Base-by-base conservation (phyloP, 805 yeast genomes). In the Candida pseudoglaebosa region DNA sequence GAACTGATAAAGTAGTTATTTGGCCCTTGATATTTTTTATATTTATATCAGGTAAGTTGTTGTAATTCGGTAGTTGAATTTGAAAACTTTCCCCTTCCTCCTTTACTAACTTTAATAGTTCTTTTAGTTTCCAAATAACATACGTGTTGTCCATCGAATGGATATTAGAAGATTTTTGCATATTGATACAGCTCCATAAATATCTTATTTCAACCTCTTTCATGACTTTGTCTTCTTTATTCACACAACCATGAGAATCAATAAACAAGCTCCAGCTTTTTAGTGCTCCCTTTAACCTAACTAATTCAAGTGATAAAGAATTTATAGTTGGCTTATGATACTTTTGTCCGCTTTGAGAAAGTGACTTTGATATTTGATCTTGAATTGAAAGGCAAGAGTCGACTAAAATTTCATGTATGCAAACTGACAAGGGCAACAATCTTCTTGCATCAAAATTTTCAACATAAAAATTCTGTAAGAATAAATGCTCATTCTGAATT, bases 1-100 rank as follows among this genome's bases (percentile, higher is more conserved):
- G 74, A 0, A 91, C 85, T 19, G 79, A 77, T 10, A 85, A 67
- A 36, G 87, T 85, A 2, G 90, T 81, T 14, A 80, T 62, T 48
- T 87, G 90, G 4, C 77, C 67, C 24, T 69, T 70, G 6, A 86
- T 69, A 4, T 75, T 66, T 1, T 67, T 61, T 1, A 57, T 37
- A 30, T 72, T 79, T 2, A 90, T 57, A 1, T 69, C 62, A 2
- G 87, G 82, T 12, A 90, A 76, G 40, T 71, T 63, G 1, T 69
- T 63, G 47, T 73, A 83, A 52, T 89, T 88, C 1, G 78, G 70
- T 54, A 75, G 78, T 0, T 57, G 49, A 0, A 82, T 59, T 6
- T 60, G 53, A 2, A 70, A 28, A 0, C 39, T 30, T 4, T 28
- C 31, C 2, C 34, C 30, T 3, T 40, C 18, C 4, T 28, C 17